A percentile compares a stretch with the other conserved stretches of the same genome.
These are phyloP conservation scores for Chlorella ohadii DNA, from an alignment of 139 green algal genomes.

Conservation along the genomic window DNA sequence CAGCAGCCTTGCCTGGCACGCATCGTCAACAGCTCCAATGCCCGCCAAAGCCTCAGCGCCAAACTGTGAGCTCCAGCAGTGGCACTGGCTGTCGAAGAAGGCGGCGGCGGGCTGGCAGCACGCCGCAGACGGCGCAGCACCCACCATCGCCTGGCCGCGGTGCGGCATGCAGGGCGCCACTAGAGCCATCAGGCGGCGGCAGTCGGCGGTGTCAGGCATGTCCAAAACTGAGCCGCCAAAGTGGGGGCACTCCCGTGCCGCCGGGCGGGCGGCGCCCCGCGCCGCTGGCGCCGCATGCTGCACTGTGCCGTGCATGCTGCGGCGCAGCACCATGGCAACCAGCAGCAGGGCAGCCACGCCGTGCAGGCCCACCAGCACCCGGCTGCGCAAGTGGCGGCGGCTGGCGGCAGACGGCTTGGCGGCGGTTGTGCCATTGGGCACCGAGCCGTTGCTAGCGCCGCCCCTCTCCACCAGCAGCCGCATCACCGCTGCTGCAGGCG, in stretches of 20 bases:
- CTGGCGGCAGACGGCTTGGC: too few species aligned
- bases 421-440: too few species aligned
- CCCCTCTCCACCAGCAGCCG: too few species aligned
- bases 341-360: not conserved
- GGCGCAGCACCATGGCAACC: not conserved
- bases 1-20: not conserved
- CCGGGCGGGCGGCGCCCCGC: not conserved
- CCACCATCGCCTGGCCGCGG: not conserved
- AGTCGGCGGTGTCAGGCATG: constrained; percentile 23
- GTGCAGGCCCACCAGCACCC: too few species aligned
- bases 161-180: not conserved
- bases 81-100: constrained; percentile 19
- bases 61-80: constrained; percentile 38
- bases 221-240: constrained; percentile 18
- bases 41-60: not conserved
- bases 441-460: too few species aligned
- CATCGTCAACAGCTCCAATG: not conserved
- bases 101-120: constrained; percentile 18
- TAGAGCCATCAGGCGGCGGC: constrained; percentile 12
- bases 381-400: too few species aligned
- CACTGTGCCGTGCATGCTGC: too few species aligned
- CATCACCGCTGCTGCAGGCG: too few species aligned
- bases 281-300: not conserved
- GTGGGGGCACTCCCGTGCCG: constrained; percentile 11
- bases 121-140: not conserved